These are phyloP conservation scores for Gynochthodes officinalis DNA, from an alignment of 257 asterid genomes.

Conservation along the genomic window DNA sequence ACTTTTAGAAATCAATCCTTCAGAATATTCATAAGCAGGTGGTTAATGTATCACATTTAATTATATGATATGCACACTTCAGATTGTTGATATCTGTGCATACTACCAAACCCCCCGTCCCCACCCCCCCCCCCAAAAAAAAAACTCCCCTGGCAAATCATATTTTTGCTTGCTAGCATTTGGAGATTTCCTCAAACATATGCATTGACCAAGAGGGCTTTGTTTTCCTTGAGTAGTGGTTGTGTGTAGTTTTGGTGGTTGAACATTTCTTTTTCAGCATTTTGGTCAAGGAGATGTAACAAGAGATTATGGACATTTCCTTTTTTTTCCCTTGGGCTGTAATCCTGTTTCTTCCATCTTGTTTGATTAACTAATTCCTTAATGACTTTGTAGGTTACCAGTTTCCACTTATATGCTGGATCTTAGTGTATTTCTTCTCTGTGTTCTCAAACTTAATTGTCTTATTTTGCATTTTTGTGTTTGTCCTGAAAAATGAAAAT, in stretches of 20 bases:
- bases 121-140: neutral
- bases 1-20: constrained; percentile 59
- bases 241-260: too few species aligned
- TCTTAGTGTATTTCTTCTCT: neutral
- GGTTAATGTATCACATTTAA: constrained; percentile 2
- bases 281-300: neutral
- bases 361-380: neutral
- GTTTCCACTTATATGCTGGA: neutral
- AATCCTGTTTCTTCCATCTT: neutral
- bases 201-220: too few species aligned
- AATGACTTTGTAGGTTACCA: neutral
- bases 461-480: neutral
- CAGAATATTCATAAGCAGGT: constrained; percentile 82
- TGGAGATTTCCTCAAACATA: too few species aligned
- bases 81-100: too few species aligned
- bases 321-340: too few species aligned
- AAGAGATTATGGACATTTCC: neutral
- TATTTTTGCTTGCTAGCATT: too few species aligned
- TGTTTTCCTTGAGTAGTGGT: neutral
- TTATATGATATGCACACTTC: neutral
- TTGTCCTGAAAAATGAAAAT: neutral
- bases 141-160: neutral
- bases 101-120: too few species aligned
- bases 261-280: neutral
- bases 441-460: neutral